phyloP scores from a whole-genome alignment of 2,329 filamentous ascomycete genomes.

The Eutypella sp. region DNA sequence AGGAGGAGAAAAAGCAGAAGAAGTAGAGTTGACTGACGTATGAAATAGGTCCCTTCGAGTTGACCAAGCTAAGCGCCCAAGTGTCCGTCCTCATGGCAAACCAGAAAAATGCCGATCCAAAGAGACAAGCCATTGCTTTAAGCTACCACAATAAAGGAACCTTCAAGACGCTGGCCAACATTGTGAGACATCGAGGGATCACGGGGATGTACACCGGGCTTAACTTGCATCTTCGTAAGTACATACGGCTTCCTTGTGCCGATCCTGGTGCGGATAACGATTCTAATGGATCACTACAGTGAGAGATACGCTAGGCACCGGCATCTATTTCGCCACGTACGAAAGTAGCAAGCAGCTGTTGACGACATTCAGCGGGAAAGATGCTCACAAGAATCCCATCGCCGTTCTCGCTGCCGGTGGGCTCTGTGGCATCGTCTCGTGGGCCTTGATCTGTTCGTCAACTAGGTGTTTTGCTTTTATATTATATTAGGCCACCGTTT shows the following conservation, averaged over 20 bases:
- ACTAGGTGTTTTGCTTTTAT: no score
- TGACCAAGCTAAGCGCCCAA: slow-evolving; percentile 85
- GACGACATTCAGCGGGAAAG: slow-evolving; percentile 66
- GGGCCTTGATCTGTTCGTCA: slow-evolving; percentile 68
- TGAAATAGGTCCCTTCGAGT: slow-evolving; percentile 67
- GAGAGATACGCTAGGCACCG: slow-evolving; percentile 76
- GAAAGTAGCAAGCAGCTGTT: slow-evolving; percentile 80
- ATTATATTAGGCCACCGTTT: background rate
- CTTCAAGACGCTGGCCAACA: slow-evolving; percentile 68
- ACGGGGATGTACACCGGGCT: slow-evolving; percentile 77
- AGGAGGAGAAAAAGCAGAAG: background rate
- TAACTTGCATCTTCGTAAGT: slow-evolving; percentile 69
- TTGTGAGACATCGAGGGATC: slow-evolving; percentile 69
- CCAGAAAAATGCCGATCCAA: slow-evolving; percentile 41
- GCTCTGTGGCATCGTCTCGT: slow-evolving; percentile 77
- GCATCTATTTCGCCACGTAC: slow-evolving; percentile 85
- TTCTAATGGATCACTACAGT: slow-evolving; percentile 42
- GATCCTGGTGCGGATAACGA: background rate
- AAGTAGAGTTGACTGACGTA: slow-evolving; percentile 7
- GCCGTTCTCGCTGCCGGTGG: slow-evolving; percentile 75
- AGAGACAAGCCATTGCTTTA: slow-evolving; percentile 55
- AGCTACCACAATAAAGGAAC: slow-evolving; percentile 78
- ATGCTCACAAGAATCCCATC: slow-evolving; percentile 70
- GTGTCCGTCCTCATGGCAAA: slow-evolving; percentile 73
- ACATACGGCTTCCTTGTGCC: background rate